phyloP scores from a whole-genome alignment of 306 rosid species.

The Ochetophila trinervis region DNA sequence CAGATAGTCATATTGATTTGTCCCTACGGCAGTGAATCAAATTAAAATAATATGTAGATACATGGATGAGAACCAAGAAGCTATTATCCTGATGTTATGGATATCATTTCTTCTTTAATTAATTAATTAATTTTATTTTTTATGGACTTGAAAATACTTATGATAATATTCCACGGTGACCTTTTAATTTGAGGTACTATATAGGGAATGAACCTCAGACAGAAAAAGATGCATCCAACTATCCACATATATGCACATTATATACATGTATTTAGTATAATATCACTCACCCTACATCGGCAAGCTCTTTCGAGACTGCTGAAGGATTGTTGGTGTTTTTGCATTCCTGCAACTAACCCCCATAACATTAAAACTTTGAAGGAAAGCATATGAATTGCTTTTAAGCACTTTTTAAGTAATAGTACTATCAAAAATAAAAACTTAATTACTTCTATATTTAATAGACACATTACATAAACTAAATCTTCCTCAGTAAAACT shows the following conservation, averaged over 20 bases:
- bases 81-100: not conserved
- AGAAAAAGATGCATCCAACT: not conserved
- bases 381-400: no score
- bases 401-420: no score
- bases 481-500: no score
- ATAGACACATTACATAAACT: not conserved
- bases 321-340: not conserved
- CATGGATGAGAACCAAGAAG: not conserved
- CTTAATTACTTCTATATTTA: not conserved
- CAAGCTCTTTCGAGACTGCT: not conserved
- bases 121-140: no score
- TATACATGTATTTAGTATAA: not conserved
- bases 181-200: not conserved
- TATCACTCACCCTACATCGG: constrained; percentile 5
- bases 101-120: not conserved
- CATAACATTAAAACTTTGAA: not conserved
- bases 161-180: not conserved
- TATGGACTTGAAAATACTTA: not conserved
- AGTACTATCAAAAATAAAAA: not conserved
- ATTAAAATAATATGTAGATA: not conserved
- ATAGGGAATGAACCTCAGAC: not conserved
- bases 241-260: not conserved
- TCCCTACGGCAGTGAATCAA: no score
- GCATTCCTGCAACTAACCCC: constrained; percentile 11
- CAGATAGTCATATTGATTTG: no score